Conservation (phyloP, 768 basidiomycete genomes). For the Floccularia luteovirens region DNA sequence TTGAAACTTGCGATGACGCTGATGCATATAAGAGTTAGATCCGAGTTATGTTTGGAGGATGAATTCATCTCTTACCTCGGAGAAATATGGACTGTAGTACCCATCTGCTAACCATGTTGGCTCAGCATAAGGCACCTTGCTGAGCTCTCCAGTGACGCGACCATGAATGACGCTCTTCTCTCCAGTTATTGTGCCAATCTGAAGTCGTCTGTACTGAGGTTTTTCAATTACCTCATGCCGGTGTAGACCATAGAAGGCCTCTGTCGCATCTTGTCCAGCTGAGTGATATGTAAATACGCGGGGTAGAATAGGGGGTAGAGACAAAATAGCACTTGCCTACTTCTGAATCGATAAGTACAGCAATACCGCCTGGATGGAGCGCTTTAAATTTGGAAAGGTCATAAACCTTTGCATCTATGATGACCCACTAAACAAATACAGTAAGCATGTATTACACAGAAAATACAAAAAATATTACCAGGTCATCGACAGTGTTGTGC, state of each 20-base stretch:
- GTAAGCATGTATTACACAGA: not conserved
- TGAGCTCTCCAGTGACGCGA: conserved; percentile 18
- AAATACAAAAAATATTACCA: conserved; percentile 29
- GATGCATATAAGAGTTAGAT: not conserved
- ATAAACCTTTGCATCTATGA: conserved; percentile 80
- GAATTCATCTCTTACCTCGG: conserved; percentile 8
- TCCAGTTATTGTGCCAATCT: conserved; percentile 21
- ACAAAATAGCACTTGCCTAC: conserved; percentile 40
- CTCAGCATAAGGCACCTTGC: conserved; percentile 24
- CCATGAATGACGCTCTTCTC: conserved; percentile 20
- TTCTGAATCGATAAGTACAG: conserved; percentile 67
- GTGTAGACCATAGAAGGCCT: conserved; percentile 23
- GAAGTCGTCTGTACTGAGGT: conserved; percentile 22
- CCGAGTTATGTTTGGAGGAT: not conserved
- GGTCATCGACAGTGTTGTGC: conserved; percentile 76
- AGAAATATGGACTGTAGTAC: conserved; percentile 24
- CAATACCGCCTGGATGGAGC: conserved; percentile 76
- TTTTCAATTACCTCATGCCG: conserved; percentile 21
- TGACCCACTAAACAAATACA: conserved; percentile 51
- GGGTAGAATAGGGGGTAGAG: not conserved
- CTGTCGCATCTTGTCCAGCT: conserved; percentile 59
- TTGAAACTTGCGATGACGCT: conserved; percentile 58
- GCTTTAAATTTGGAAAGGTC: conserved; percentile 72
- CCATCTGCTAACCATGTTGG: conserved; percentile 23
- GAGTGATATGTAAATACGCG: not conserved